Evolutionary conservation across 1,284 basidiomycete species (phyloP).

Genomic region (Pholiota adiposa): DNA sequence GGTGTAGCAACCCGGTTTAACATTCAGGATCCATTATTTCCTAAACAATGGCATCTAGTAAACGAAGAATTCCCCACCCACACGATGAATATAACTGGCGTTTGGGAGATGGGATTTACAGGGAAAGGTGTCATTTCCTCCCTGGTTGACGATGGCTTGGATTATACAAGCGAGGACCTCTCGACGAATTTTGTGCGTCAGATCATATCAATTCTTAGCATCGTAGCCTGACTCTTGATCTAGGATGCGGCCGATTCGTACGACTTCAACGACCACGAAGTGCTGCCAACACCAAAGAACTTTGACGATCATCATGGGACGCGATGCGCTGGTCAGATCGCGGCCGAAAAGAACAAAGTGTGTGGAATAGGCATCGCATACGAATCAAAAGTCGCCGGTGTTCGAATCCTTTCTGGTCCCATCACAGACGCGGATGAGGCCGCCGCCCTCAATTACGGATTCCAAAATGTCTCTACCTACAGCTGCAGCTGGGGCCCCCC

Average conservation of each 20-base stretch:
- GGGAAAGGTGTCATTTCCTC: conserved; percentile 89
- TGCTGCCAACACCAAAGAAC: conserved; percentile 86
- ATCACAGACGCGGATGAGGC: conserved; percentile 99
- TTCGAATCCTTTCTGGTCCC: conserved; percentile 95
- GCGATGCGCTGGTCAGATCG: conserved; percentile 96
- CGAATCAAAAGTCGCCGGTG: conserved; percentile 87
- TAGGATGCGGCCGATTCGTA: conserved; percentile 91
- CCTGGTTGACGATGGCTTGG: conserved; percentile 95
- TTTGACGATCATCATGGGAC: conserved; percentile 97
- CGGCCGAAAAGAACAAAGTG: conserved; percentile 94
- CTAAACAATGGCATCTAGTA: conserved; percentile 91
- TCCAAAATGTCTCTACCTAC: conserved; percentile 92
- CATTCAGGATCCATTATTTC: conserved; percentile 88
- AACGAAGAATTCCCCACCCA: conserved; percentile 78
- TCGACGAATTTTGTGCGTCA: conserved; percentile 87
- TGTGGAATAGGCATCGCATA: conserved; percentile 98
- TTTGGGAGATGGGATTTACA: conserved; percentile 87
- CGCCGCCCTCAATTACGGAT: conserved; percentile 92
- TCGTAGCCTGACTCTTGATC: conserved; percentile 9
- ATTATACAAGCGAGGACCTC: conserved; percentile 88
- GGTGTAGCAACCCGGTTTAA: conserved; percentile 66
- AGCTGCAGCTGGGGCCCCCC: conserved; percentile 99
- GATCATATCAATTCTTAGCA: conserved; percentile 1
- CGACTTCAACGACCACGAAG: conserved; percentile 95
- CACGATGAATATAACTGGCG: conserved; percentile 84